Base-by-base conservation (phyloP, 306 rosid genomes). In the Crataegus laevigata region DNA sequence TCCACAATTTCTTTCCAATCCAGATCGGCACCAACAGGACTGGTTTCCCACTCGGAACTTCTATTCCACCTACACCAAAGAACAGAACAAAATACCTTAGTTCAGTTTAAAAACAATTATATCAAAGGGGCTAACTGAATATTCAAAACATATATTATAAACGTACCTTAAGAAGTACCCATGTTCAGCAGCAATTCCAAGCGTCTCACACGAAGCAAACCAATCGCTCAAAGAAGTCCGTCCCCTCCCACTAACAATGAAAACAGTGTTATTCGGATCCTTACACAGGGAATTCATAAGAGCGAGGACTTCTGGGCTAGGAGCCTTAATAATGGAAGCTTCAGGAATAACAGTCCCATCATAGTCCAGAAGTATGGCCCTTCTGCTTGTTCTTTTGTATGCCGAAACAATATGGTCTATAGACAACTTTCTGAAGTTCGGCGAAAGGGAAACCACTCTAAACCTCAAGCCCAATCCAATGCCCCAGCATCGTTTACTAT, bases 111-210 rank as follows among this genome's bases (percentile, higher is more conserved):
- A 73, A 68, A 77, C n/a, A 57, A 74, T 24, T 30, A 62, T 10
- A 17, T 72, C 14, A 69, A 62, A 6, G 21, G 21, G 34, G 38
- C 21, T 28, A 61, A 32, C 59, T 66, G 19, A 63, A 54, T 22
- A 18, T 38, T 71, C 34, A 38, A 25, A 59, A 26, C 21, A 73
- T 73, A 61, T 14, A 42, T 38, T 22, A 59, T n/a, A n/a, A 59
- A 74, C 85, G 63, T 29, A 93, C 98, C 98, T 89, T 73, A 87
- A 54, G 76, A 91, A 89, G 87, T 85, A 87, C 24, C 98, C 98
- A 79, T 93, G 96, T 75, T 93, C 98, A 17, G 98, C 96, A 7
- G 96, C 96, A 72, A 93, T 88, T 71, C 96, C 98, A 68, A 93
- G 88, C 63, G 17, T 81, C 79, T 88, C 78, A 73, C 93, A 89